Evolutionary conservation across 2,329 filamentous ascomycete species (phyloP), one percentile per base, ranked within the genome.

Genomic region (Chaetomium sp.): DNA sequence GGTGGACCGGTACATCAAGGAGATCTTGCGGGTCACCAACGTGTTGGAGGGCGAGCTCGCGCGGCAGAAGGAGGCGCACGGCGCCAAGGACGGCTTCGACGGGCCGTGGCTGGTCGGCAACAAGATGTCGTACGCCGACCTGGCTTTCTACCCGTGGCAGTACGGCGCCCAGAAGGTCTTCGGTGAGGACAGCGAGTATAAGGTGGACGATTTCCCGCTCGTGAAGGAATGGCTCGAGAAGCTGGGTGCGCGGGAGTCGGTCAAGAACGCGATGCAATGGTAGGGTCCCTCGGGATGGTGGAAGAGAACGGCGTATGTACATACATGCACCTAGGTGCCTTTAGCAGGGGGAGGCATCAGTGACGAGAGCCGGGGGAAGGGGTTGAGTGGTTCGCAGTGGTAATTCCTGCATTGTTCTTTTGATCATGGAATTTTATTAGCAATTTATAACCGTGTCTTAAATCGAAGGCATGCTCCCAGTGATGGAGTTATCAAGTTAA

Each of bases 31-130:
- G 8, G 67, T 74, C 2, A 67, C 68, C 21, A 62, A 60, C 10
- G 72, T 74, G 13, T 35, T 74, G n/a, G 71, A 74, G 64, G 25
- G 7, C 1, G 59, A 65, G 16, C 59, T 65, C 7, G 54, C 61
- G 60, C 66, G 63, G 53, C 68, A 73, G 64, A 60, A 65, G 61
- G 65, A 64, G 56, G 21, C 51, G 57, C 58, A 53, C 5, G 64
- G 53, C 3, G 54, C 9, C 12, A 29, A 49, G 3, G 63, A 61
- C 0, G 65, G 60, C 0, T 60, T 57, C 4, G 68, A 68, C 8
- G 69, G 66, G 10, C 68, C 68, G 55, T 74, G 71, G 72, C 63
- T 73, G 10, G 70, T 74, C 1, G 72, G 71, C 12, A 60, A 71
- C 51, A 69, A 68, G 62, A 56, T 67, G 58, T 69, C 70, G 3